These are phyloP conservation scores for Tetrapisispora nanseiensis DNA, from an alignment of 805 yeast species.

Conservation along the genomic window DNA sequence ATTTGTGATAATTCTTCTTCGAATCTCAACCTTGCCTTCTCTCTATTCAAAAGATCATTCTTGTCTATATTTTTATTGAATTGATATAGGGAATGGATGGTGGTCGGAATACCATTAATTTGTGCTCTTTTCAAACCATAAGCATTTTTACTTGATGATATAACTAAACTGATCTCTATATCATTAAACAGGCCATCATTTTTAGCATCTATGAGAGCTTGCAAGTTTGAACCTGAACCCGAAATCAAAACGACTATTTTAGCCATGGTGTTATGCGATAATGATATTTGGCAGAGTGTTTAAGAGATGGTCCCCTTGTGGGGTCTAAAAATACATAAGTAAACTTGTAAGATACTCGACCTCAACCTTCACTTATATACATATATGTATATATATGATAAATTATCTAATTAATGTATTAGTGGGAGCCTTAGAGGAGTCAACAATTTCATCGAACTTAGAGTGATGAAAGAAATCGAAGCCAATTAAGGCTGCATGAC, in stretches of 20 bases:
- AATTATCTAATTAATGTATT: too few relatives aligned
- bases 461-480: too few relatives aligned
- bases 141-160: slow-evolving; percentile 81
- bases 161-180: slow-evolving; percentile 60
- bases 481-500: too few relatives aligned
- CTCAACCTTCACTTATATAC: too few relatives aligned
- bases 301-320: too few relatives aligned
- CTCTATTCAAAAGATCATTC: slow-evolving; percentile 49
- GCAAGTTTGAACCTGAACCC: slow-evolving; percentile 92
- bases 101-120: slow-evolving; percentile 58
- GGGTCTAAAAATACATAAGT: too few relatives aligned
- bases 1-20: slow-evolving; percentile 68
- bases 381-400: too few relatives aligned
- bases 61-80: slow-evolving; percentile 73
- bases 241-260: slow-evolving; percentile 67
- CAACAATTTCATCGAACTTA: too few relatives aligned
- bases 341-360: too few relatives aligned
- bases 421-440: too few relatives aligned
- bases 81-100: slow-evolving; percentile 56
- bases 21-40: slow-evolving; percentile 55
- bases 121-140: slow-evolving; percentile 77
- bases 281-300: too few relatives aligned
- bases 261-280: slow-evolving; percentile 1
- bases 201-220: slow-evolving; percentile 79
- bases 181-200: slow-evolving; percentile 27